These are phyloP conservation scores for Trichocladium antarcticum DNA, from an alignment of 495 filamentous ascomycete species.

Conservation along the genomic window DNA sequence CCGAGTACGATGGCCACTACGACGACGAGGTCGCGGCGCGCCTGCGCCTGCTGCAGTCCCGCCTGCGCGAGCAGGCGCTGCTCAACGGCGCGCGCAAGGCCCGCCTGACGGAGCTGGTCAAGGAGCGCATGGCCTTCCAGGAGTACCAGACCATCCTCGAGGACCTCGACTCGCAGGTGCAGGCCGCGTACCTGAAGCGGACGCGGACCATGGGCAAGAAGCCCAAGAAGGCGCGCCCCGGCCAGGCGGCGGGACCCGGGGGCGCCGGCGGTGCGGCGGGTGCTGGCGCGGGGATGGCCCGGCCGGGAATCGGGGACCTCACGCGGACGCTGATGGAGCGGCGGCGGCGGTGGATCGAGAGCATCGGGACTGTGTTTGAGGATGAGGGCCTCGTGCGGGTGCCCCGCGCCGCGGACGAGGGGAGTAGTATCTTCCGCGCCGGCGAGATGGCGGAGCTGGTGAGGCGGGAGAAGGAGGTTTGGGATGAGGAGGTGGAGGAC, in stretches of 20 bases:
- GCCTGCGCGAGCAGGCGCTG: conserved; percentile 68
- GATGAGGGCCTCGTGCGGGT: conserved; percentile 46
- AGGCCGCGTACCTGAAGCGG: conserved; percentile 89
- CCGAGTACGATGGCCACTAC: conserved; percentile 75
- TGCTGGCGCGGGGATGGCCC: conserved; percentile 45
- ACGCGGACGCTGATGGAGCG: conserved; percentile 85
- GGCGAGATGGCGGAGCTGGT: conserved; percentile 43
- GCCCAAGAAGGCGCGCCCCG: conserved; percentile 76
- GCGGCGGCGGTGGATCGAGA: conserved; percentile 72
- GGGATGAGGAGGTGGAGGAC: conserved; percentile 59
- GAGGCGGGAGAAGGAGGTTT: conserved; percentile 60
- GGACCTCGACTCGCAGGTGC: conserved; percentile 90
- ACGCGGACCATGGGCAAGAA: conserved; percentile 90
- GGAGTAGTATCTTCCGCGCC: conserved; percentile 52
- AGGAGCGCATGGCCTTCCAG: conserved; percentile 85
- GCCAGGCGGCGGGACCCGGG: conserved; percentile 52
- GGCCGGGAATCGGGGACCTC: conserved; percentile 82
- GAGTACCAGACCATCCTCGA: conserved; percentile 96
- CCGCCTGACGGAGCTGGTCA: conserved; percentile 69
- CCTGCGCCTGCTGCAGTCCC: conserved; percentile 68
- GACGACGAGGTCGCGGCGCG: conserved; percentile 93
- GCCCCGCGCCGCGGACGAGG: conserved; percentile 32
- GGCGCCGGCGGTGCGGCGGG: conserved; percentile 42
- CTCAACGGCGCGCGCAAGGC: conserved; percentile 84
- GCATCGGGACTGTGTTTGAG: conserved; percentile 76